Conservation (phyloP, 2,329 filamentous ascomycete species). For the Beauveria brongniartii region DNA sequence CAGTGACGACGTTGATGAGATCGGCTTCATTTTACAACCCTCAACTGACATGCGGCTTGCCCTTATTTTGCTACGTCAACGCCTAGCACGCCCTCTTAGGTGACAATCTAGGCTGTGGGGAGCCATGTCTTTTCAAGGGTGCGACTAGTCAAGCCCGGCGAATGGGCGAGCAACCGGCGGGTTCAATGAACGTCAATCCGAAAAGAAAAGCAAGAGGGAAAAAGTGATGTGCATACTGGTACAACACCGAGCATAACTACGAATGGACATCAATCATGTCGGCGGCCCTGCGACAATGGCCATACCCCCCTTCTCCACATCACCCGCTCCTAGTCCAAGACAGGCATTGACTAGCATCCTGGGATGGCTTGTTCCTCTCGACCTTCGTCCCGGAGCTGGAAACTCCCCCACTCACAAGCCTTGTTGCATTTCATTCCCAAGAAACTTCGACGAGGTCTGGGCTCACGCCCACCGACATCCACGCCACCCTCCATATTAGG, state of each 20-base stretch:
- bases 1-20: background rate
- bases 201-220: background rate
- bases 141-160: background rate
- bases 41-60: background rate
- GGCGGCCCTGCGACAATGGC: conserved; percentile 5
- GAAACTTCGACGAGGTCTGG: conserved; percentile 4
- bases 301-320: background rate
- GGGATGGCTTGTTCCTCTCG: background rate
- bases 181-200: background rate
- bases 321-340: background rate
- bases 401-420: conserved; percentile 5
- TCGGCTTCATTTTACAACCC: conserved; percentile 1
- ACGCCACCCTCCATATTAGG: conserved; percentile 9
- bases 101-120: background rate
- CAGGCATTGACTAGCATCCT: background rate
- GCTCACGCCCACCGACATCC: background rate
- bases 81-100: background rate
- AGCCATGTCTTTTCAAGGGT: background rate
- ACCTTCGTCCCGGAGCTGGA: background rate
- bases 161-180: background rate
- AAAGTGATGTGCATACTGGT: conserved; percentile 1
- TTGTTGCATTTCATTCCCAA: conserved; percentile 3
- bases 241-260: background rate
- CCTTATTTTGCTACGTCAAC: conserved; percentile 4
- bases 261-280: background rate